Evolutionary conservation across 768 basidiomycete species (phyloP).

Genomic region (Boletus edulis): DNA sequence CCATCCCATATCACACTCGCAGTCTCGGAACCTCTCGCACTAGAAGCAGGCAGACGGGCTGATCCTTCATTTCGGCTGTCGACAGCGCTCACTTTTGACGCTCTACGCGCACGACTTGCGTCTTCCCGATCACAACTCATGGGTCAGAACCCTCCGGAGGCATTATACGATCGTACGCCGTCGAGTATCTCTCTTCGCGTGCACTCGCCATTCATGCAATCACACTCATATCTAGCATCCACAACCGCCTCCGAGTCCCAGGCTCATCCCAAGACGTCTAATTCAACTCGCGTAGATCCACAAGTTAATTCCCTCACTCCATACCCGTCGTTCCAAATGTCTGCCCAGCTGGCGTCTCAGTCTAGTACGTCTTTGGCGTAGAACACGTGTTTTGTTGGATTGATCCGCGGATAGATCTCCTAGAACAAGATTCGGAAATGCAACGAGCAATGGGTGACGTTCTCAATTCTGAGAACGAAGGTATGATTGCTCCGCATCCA

Average conservation of each 20-base stretch:
- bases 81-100: slow-evolving; percentile 46
- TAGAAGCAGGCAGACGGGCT: slow-evolving; percentile 26
- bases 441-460: slow-evolving; percentile 56
- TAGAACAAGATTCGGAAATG: slow-evolving; percentile 75
- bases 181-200: not conserved
- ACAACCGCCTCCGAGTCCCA: slow-evolving; percentile 11
- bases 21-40: slow-evolving; percentile 1
- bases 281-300: slow-evolving; percentile 39
- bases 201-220: slow-evolving; percentile 4
- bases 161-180: slow-evolving; percentile 36
- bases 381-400: not conserved
- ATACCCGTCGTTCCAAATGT: slow-evolving; percentile 50
- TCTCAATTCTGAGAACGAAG: slow-evolving; percentile 50
- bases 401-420: slow-evolving; percentile 44
- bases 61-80: slow-evolving; percentile 41
- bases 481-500: slow-evolving; percentile 6
- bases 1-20: slow-evolving; percentile 6
- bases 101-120: slow-evolving; percentile 44
- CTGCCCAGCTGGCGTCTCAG: slow-evolving; percentile 47
- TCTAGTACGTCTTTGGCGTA: slow-evolving; percentile 45
- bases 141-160: slow-evolving; percentile 34
- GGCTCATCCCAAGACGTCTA: slow-evolving; percentile 24
- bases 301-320: slow-evolving; percentile 57
- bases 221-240: slow-evolving; percentile 17
- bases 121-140: slow-evolving; percentile 37